Base-by-base conservation (phyloP, 225 moss, liverwort and hornwort species). In the Neckera pumila region DNA sequence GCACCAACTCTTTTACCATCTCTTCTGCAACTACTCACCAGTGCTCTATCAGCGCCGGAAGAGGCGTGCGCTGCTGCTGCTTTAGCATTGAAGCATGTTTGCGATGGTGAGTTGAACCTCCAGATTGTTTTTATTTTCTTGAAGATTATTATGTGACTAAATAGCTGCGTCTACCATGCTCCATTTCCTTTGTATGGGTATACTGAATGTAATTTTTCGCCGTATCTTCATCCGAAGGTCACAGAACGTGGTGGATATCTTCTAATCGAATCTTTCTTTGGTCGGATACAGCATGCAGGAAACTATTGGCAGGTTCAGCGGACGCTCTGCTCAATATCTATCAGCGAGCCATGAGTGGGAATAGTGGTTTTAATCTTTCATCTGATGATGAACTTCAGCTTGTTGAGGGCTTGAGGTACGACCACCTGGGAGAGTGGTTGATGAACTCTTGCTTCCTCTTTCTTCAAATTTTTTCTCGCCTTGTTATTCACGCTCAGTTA, bases 321-420 rank as follows among this genome's bases (percentile, higher is more conserved):
- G 95, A 96, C 85, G 95, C 94, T 79, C 93, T 99, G 86, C 92
- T 97, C 45, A 94, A 84, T 88, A 90, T 99, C 81, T 97, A 99
- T 87, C 95, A 93, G 87, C 97, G 92, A 91, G 97, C 94, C 58
- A 94, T 97, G 90, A 93, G 93, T 93, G 94, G 95, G 64, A 92
- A 90, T 72, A 94, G 95, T 79, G 94, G 92, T 81, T 97, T 90
- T 85, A 93, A 93, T 59, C 94, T 99, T 86, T 92, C 95, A 54
- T 90, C 96, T 82, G 96, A 99, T 19, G 98, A 99, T 95, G 98
- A 97, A 88, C 96, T 99, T 89, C 97, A 97, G 91, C 94, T 99
- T 87, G 95, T 99, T 63, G 98, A 99, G 92, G 98, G 98, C 85
- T 87, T 99, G 76, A 99, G 98, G 98, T 99, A 92, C 43, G 60